These are phyloP conservation scores for Lactarius hengduanensis DNA, from an alignment of 768 basidiomycete genomes.

Conservation along the genomic window DNA sequence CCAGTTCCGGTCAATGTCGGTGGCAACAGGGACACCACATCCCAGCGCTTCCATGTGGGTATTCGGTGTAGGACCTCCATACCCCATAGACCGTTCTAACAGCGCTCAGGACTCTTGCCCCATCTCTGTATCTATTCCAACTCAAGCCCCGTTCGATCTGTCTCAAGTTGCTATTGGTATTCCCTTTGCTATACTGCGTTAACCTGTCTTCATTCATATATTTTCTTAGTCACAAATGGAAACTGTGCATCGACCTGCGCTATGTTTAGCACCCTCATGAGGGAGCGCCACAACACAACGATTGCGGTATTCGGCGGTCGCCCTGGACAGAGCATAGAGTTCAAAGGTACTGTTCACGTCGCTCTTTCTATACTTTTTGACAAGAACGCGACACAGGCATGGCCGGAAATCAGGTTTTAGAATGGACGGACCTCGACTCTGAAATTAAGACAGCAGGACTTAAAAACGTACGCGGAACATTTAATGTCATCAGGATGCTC, in stretches of 20 bases:
- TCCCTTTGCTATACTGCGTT: neutral
- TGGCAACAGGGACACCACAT: constrained; percentile 33
- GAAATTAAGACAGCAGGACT: constrained; percentile 37
- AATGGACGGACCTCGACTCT: constrained; percentile 35
- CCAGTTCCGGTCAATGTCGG: constrained; percentile 33
- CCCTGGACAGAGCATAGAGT: constrained; percentile 47
- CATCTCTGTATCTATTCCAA: constrained; percentile 13
- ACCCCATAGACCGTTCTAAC: neutral
- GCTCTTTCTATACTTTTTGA: neutral
- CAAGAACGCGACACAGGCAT: constrained; percentile 29
- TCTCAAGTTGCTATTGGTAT: constrained; percentile 27
- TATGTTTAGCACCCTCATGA: constrained; percentile 56
- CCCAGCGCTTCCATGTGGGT: constrained; percentile 38
- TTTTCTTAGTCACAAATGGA: constrained; percentile 26
- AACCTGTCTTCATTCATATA: neutral
- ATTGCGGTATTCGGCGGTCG: constrained; percentile 55
- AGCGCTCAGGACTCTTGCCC: constrained; percentile 37
- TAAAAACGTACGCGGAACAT: constrained; percentile 33
- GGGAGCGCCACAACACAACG: constrained; percentile 48
- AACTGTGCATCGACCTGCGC: constrained; percentile 58
- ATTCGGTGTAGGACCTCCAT: neutral
- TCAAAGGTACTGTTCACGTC: constrained; percentile 38
- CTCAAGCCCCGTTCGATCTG: constrained; percentile 24
- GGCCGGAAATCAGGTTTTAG: constrained; percentile 37
- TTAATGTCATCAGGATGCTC: neutral